phyloP scores from a whole-genome alignment of 495 filamentous ascomycete genomes.

The Apodospora peruviana region DNA sequence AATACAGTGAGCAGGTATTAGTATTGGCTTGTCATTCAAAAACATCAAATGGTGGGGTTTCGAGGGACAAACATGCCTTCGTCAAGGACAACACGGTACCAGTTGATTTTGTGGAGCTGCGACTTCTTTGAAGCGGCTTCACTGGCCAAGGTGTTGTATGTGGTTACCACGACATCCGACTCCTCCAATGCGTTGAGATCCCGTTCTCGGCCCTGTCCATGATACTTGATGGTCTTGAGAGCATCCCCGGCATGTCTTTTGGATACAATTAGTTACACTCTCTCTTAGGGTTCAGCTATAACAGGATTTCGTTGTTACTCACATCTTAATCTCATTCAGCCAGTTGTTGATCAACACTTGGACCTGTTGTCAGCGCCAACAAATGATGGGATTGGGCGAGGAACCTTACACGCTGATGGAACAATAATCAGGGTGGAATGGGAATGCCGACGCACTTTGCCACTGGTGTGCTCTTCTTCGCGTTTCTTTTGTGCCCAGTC shows the following conservation, averaged over 20 bases:
- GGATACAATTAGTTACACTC: too few relatives aligned
- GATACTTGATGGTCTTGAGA: conserved; percentile 28
- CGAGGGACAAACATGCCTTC: conserved; percentile 12
- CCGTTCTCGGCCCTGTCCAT: conserved; percentile 23
- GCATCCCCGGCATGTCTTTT: conserved; percentile 19
- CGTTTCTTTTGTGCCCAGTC: conserved; percentile 40
- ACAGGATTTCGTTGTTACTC: too few relatives aligned
- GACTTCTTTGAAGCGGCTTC: conserved; percentile 21
- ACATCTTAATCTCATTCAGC: conserved; percentile 24
- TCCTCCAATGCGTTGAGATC: conserved; percentile 14
- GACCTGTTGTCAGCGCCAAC: neutral
- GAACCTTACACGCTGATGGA: conserved; percentile 27
- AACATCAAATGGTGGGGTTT: too few relatives aligned
- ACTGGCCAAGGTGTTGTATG: conserved; percentile 10
- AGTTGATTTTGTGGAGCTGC: conserved; percentile 7
- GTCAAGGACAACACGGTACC: conserved; percentile 13
- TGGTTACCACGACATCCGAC: conserved; percentile 12
- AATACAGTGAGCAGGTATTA: too few relatives aligned
- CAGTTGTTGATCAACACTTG: conserved; percentile 23
- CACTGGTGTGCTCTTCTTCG: neutral
- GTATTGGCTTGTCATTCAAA: too few relatives aligned
- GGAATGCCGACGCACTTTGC: conserved; percentile 9
- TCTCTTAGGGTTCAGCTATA: too few relatives aligned
- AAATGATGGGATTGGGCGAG: neutral
- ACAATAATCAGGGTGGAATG: conserved; percentile 40